phyloP scores from a whole-genome alignment of 805 yeast species.

The Lipomyces kockii region DNA sequence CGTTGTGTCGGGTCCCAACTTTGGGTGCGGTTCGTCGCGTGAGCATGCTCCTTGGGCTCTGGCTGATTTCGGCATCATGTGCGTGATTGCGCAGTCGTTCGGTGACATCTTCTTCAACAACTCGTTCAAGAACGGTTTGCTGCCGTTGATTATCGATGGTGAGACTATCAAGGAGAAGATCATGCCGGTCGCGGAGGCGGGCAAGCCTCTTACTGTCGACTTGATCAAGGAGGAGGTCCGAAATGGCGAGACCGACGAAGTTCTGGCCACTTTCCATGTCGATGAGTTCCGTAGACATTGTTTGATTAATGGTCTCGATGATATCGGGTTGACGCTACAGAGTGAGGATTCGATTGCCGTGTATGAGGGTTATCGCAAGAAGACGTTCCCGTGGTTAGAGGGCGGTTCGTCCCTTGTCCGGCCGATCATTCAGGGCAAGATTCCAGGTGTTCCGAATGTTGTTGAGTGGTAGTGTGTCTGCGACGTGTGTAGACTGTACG shows the following conservation, averaged over 20 bases:
- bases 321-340: slow-evolving; percentile 92
- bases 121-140: slow-evolving; percentile 92
- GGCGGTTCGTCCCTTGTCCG: slow-evolving; percentile 31
- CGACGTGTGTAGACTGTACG: background rate
- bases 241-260: slow-evolving; percentile 64
- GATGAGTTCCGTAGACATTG: slow-evolving; percentile 95
- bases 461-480: slow-evolving; percentile 32
- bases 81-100: slow-evolving; percentile 95
- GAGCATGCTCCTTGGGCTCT: slow-evolving; percentile 99
- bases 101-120: slow-evolving; percentile 98
- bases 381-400: slow-evolving; percentile 77
- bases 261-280: slow-evolving; percentile 81
- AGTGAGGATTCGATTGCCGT: slow-evolving; percentile 75
- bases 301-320: slow-evolving; percentile 91
- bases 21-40: slow-evolving; percentile 99
- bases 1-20: slow-evolving; percentile 93
- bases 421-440: slow-evolving; percentile 33
- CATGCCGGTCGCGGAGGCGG: slow-evolving; percentile 78
- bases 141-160: slow-evolving; percentile 90
- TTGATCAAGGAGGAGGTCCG: slow-evolving; percentile 82
- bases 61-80: slow-evolving; percentile 94
- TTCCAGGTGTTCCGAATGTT: slow-evolving; percentile 35
- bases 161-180: slow-evolving; percentile 72
- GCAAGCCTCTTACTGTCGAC: slow-evolving; percentile 75
- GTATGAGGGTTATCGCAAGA: slow-evolving; percentile 78